Evolutionary conservation across 805 yeast species (phyloP).

Genomic region (Maudiozyma pseudohumilis): DNA sequence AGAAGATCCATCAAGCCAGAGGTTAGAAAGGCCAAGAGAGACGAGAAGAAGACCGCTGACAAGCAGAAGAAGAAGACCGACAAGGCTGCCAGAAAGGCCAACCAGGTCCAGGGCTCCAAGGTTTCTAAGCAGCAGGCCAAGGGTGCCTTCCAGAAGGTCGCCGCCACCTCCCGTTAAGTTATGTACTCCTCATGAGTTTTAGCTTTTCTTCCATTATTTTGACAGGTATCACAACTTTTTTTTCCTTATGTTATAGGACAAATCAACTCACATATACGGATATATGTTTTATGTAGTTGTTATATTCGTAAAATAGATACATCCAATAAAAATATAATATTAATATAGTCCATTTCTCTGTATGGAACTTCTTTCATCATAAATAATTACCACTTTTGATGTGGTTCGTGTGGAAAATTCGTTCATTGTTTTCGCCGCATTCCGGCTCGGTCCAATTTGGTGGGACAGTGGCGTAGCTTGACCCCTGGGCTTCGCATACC

Average conservation of each 20-base stretch:
- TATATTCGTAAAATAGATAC: too few species aligned
- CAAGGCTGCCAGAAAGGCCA: conserved; percentile 89
- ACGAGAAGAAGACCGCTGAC: conserved; percentile 71
- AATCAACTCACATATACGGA: too few species aligned
- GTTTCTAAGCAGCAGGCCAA: conserved; percentile 93
- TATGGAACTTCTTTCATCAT: too few species aligned
- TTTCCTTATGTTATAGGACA: neutral
- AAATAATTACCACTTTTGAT: too few species aligned
- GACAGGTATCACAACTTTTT: neutral
- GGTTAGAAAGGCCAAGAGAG: conserved; percentile 96
- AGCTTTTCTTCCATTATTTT: neutral
- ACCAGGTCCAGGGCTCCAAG: conserved; percentile 58
- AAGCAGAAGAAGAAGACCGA: conserved; percentile 85
- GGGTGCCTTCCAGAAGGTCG: conserved; percentile 97
- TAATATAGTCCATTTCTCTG: too few species aligned
- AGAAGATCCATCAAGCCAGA: conserved; percentile 94
- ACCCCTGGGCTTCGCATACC: too few species aligned
- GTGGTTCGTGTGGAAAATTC: too few species aligned
- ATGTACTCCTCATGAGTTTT: neutral
- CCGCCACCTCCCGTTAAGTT: conserved; percentile 89
- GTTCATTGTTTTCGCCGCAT: too few species aligned
- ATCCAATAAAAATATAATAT: conserved; percentile 1
- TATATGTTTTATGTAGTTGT: too few species aligned
- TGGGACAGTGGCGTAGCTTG: too few species aligned
- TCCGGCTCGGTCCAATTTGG: too few species aligned